Percentiles rank a stretch among this genome's conserved stretches.
These are phyloP conservation scores for Phytophthora parvispora DNA, from an alignment of 352 stramenopile species.

Conservation along the genomic window DNA sequence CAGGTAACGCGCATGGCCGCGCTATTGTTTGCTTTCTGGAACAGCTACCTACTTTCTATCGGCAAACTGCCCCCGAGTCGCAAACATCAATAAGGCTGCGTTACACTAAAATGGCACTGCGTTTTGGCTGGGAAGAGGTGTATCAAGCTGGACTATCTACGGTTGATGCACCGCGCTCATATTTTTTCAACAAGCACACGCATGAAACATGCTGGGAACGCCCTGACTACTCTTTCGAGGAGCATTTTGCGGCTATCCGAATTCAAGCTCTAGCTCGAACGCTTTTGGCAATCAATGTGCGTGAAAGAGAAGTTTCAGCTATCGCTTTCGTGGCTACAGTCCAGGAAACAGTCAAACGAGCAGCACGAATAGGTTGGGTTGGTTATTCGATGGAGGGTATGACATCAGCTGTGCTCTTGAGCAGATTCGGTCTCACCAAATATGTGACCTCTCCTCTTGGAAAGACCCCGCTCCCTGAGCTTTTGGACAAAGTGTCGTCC, in stretches of 20 bases:
- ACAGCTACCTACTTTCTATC: conserved; percentile 39
- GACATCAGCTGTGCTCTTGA: conserved; percentile 58
- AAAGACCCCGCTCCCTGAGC: conserved; percentile 40
- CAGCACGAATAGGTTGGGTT: conserved; percentile 51
- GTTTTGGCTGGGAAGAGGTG: conserved; percentile 76
- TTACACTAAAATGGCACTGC: conserved; percentile 64
- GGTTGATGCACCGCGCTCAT: conserved; percentile 23
- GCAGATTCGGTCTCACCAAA: conserved; percentile 70
- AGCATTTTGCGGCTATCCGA: conserved; percentile 70
- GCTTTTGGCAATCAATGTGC: conserved; percentile 47
- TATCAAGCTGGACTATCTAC: neutral
- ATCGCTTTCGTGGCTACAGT: conserved; percentile 62
- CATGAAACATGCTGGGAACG: conserved; percentile 61
- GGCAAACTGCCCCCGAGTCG: conserved; percentile 23
- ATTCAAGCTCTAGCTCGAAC: conserved; percentile 73
- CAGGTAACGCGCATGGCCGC: conserved; percentile 59
- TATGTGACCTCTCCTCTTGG: conserved; percentile 41
- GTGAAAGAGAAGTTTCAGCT: conserved; percentile 28
- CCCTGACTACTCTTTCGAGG: conserved; percentile 71
- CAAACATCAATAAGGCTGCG: conserved; percentile 31
- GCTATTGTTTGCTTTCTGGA: conserved; percentile 59
- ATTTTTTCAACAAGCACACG: conserved; percentile 62
- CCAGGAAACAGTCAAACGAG: conserved; percentile 35
- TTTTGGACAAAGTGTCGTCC: conserved; percentile 38
- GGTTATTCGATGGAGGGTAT: conserved; percentile 85